Evolutionary conservation across 140 eudicot genomes (phyloP).

Genomic region (Oenanthe javanica): DNA sequence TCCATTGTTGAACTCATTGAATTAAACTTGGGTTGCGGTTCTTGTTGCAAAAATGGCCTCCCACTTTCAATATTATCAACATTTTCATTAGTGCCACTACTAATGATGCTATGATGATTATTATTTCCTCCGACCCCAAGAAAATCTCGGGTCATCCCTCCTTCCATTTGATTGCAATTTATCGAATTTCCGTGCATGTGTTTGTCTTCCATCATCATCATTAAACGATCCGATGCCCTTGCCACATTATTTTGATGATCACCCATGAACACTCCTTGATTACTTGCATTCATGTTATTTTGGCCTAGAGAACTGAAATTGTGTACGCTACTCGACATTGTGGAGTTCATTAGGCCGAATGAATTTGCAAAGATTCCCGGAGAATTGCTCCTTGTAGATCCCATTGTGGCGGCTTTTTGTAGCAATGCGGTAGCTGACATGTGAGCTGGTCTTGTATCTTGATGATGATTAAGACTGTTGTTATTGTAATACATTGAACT

Average conservation of each 20-base stretch:
- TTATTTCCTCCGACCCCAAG: conserved; percentile 11
- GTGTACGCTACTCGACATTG: background rate
- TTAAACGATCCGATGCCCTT: background rate
- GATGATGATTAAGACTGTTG: conserved; percentile 1
- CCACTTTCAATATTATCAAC: conserved; percentile 21
- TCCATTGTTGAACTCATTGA: conserved; percentile 24
- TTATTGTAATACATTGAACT: conserved; percentile 33
- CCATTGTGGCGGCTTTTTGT: conserved; percentile 2
- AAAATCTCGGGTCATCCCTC: conserved; percentile 11
- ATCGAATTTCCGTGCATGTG: background rate
- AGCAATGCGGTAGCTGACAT: conserved; percentile 7
- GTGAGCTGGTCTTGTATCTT: conserved; percentile 7
- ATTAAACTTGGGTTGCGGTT: conserved; percentile 32
- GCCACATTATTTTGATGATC: conserved; percentile 5
- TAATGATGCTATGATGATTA: background rate
- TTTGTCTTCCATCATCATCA: conserved; percentile 18
- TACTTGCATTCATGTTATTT: background rate
- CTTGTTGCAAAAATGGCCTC: conserved; percentile 35
- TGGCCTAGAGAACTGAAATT: conserved; percentile 17
- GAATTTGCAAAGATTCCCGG: background rate
- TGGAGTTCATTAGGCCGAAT: conserved; percentile 27
- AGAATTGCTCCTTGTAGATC: conserved; percentile 3
- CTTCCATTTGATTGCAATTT: background rate
- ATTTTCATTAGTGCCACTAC: background rate
- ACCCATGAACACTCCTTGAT: conserved; percentile 11